A percentile compares a stretch with the other conserved stretches of the same genome.
These are phyloP conservation scores for Fusarium concolor DNA, from an alignment of 2,329 filamentous ascomycete genomes.

Conservation along the genomic window DNA sequence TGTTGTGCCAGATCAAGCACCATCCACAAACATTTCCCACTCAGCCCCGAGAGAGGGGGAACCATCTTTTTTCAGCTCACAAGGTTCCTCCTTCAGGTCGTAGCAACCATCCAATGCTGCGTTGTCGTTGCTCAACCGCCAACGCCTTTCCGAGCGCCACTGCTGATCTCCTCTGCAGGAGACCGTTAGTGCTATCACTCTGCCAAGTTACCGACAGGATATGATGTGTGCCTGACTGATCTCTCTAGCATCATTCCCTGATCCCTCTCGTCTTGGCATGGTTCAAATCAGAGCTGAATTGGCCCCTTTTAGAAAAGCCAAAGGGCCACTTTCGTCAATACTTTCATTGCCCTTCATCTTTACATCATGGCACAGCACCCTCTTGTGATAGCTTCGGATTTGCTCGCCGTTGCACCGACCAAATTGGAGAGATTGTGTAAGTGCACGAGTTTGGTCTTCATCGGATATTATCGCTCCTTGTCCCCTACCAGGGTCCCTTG, in stretches of 20 bases:
- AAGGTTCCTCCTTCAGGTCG: background rate
- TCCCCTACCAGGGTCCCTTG: constrained; percentile 14
- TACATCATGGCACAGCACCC: background rate
- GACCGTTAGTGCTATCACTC: constrained; percentile 23
- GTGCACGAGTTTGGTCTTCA: background rate
- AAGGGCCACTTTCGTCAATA: constrained; percentile 4
- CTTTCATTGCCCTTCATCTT: background rate
- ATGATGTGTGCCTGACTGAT: constrained; percentile 15
- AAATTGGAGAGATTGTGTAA: background rate
- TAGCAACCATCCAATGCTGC: background rate
- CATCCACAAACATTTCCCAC: background rate
- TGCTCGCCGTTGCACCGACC: constrained; percentile 7
- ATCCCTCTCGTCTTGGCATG: constrained; percentile 7
- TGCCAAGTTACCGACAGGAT: constrained; percentile 26
- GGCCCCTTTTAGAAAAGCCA: constrained; percentile 6
- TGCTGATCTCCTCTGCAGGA: constrained; percentile 35
- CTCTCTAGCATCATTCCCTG: constrained; percentile 6
- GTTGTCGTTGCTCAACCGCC: constrained; percentile 3
- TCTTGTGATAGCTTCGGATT: background rate
- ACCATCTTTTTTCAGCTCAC: constrained; percentile 24
- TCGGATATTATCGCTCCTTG: constrained; percentile 21
- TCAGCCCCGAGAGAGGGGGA: background rate
- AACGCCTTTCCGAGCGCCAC: constrained; percentile 31
- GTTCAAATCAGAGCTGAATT: background rate
- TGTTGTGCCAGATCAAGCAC: constrained; percentile 1